These are phyloP conservation scores for Neonothopanus nambi DNA, from an alignment of 1,284 basidiomycete genomes.

Conservation along the genomic window DNA sequence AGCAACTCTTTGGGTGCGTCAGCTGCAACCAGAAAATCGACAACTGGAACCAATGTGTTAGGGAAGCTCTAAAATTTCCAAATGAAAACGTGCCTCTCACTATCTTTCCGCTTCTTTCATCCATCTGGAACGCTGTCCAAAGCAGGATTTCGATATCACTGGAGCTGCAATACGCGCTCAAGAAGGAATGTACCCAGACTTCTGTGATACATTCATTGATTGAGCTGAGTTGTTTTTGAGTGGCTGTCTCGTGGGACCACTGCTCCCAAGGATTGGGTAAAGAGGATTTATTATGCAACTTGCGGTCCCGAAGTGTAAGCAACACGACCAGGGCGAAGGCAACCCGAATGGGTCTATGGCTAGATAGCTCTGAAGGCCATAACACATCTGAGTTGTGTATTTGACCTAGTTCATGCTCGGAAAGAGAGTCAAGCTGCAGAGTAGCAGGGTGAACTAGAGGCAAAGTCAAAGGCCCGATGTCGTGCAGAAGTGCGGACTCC, in stretches of 20 bases:
- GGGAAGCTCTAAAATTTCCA: not conserved
- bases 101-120: conserved; percentile 21
- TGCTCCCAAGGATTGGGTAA: conserved; percentile 31
- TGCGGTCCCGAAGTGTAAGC: conserved; percentile 30
- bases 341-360: conserved; percentile 17
- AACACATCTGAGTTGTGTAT: conserved; percentile 4
- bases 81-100: conserved; percentile 32
- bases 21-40: conserved; percentile 40
- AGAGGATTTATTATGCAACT: conserved; percentile 15
- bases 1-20: conserved; percentile 35
- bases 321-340: conserved; percentile 36
- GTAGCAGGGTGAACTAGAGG: conserved; percentile 16
- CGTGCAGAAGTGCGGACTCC: conserved; percentile 16
- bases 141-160: conserved; percentile 36
- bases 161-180: conserved; percentile 32
- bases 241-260: conserved; percentile 28
- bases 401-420: not conserved
- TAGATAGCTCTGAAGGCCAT: conserved; percentile 1
- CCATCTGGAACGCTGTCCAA: conserved; percentile 36
- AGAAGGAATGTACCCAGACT: conserved; percentile 33
- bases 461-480: conserved; percentile 1
- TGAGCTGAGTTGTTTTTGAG: conserved; percentile 20
- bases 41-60: conserved; percentile 32
- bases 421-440: conserved; percentile 12
- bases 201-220: conserved; percentile 29